Base-by-base conservation (phyloP, 2,329 filamentous ascomycete species). In the Aspergillus viridinutans region DNA sequence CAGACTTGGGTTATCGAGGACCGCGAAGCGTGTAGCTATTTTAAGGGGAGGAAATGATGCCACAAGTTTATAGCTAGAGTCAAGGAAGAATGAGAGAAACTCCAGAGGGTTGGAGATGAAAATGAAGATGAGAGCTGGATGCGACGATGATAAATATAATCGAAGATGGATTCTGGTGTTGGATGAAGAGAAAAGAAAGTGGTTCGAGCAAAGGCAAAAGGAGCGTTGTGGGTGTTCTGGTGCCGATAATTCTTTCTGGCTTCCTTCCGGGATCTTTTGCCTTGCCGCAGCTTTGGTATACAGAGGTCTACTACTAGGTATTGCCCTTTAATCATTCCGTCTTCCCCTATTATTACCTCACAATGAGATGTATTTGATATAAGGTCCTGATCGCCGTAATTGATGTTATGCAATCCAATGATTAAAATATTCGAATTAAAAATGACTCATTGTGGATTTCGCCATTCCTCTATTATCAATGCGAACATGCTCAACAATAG, bases 51-150 rank as follows among this genome's bases (percentile, higher is more conserved):
- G 12, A 47, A 47, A 14, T 47, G 21, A 47, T 45, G 21, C 20
- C 58, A 56, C 45, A 57, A 52, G 49, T 54, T 52, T 49, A 59
- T 35, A 56, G 57, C 50, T 57, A 61, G 61, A 23, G 21, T 12
- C 21, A 25, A 47, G 10, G 43, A 14, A 47, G 43, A 42, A 20
- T 8, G 23, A 20, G 32, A 54, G 50, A 42, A 43, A 28, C 32
- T 35, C 32, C 32, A 17, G 32, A 35, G 32, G 12, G 26, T 25
- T 20, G 35, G 28, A 43, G 45, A 32, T 25, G 45, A 29, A 43
- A 43, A 25, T 8, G 28, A 50, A 47, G 52, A 48, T 47, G 52
- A 25, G 29, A 17, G 35, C 26, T 17, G 42, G 35, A 28, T 23
- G 21, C 20, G 21, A 47, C 4, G 43, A 26, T 26, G 23, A 47